Base-by-base conservation (phyloP, 768 basidiomycete species). In the Hygrophorus russula region DNA sequence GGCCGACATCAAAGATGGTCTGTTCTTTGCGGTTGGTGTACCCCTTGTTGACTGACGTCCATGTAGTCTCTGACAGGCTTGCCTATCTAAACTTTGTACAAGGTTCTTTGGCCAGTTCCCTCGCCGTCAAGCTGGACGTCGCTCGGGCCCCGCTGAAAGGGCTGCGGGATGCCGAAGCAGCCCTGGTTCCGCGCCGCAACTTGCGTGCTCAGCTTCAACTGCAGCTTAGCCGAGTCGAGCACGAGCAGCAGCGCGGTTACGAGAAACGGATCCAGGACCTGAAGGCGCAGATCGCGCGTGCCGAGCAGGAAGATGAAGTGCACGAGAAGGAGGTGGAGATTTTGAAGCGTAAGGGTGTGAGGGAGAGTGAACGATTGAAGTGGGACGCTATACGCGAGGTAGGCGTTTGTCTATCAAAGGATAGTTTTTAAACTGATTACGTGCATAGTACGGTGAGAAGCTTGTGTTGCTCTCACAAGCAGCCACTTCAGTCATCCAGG, bases 341-440 rank as follows among this genome's bases (percentile, higher is more conserved):
- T 30, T 49, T 89, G 57, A 82, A 85, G 64, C 71, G 88, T 36
- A 87, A 84, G 57, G 84, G 77, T 0, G 52, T 88, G 41, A 66
- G 70, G 40, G 85, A 89, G 53, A 85, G 82, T 57, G 88, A 90
- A 55, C 64, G 68, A 36, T 56, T 67, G 33, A 89, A 86, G 51
- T 91, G 89, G 86, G 76, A 81, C 34, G 88, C 88, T 9, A 61
- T 89, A 40, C 71, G 76, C 55, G 88, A 91, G 76, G 87, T 85
- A 53, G 24, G 43, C 55, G 52, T 20, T 33, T 27, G 11, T 37
- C 46, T 2, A 17, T 41, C n/a, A n/a, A n/a, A n/a, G n/a, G n/a
- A n/a, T 39, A 12, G 37, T 48, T 48, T 32, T 39, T 41, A 40
- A 28, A 35, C 32, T 2, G 35, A 27, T 19, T 31, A n/a, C 20